Evolutionary conservation across 306 rosid species (phyloP).

Genomic region (Quercus engelmannii): DNA sequence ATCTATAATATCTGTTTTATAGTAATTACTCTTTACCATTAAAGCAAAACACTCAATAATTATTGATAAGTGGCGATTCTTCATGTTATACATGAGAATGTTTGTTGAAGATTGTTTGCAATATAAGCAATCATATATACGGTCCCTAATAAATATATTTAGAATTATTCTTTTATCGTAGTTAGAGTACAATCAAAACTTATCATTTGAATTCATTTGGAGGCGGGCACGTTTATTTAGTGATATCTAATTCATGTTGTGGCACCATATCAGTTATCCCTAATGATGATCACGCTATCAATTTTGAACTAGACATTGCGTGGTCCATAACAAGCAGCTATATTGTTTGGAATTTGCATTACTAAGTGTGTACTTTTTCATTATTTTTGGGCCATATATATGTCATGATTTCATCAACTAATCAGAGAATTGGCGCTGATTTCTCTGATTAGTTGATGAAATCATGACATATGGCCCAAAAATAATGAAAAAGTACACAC

Average conservation of each 20-base stretch:
- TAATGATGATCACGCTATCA: not conserved
- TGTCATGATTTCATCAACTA: not conserved
- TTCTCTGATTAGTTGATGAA: too few species aligned
- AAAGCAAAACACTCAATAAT: too few species aligned
- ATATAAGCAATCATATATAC: conserved; percentile 1
- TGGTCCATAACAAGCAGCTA: not conserved
- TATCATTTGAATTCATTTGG: conserved; percentile 19
- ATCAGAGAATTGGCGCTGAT: not conserved
- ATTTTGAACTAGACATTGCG: not conserved
- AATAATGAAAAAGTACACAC: too few species aligned
- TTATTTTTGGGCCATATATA: not conserved
- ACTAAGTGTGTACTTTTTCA: not conserved
- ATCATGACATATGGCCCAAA: too few species aligned
- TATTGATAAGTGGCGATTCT: conserved; percentile 17
- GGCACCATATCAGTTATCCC: not conserved
- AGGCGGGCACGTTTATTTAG: conserved; percentile 28
- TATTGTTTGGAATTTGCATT: not conserved
- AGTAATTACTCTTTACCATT: too few species aligned
- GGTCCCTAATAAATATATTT: conserved; percentile 7
- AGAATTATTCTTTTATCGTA: conserved; percentile 4
- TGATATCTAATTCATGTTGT: conserved; percentile 19
- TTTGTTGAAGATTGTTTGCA: conserved; percentile 10
- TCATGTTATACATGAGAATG: conserved; percentile 2
- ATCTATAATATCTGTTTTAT: too few species aligned
- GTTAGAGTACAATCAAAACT: conserved; percentile 21